Conservation (phyloP, 2,329 filamentous ascomycete genomes). For the Phaeosphaeria sp. region DNA sequence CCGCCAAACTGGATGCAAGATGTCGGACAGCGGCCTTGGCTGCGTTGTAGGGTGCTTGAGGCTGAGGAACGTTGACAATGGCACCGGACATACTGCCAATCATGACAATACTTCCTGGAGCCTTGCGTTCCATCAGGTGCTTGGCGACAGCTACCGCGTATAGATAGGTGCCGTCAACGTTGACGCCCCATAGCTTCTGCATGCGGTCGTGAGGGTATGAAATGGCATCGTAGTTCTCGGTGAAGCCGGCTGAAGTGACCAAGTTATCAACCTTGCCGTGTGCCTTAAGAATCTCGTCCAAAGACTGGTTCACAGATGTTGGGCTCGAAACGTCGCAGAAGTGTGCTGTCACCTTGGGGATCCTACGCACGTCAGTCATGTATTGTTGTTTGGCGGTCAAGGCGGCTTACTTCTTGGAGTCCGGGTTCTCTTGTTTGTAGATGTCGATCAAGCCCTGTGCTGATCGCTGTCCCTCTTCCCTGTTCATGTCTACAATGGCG, state of each 20-base stretch:
- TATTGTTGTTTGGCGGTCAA: not conserved
- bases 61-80: constrained; percentile 95
- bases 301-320: constrained; percentile 75
- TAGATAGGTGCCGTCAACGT: constrained; percentile 90
- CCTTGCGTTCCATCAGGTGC: constrained; percentile 83
- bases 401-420: constrained; percentile 64
- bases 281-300: constrained; percentile 70
- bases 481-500: constrained; percentile 92
- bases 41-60: constrained; percentile 90
- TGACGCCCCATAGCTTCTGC: constrained; percentile 92
- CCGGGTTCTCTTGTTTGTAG: constrained; percentile 81
- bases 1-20: constrained; percentile 83
- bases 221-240: constrained; percentile 92
- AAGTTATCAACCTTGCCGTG: constrained; percentile 90
- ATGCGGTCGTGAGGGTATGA: constrained; percentile 90
- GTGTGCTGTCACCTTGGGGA: constrained; percentile 87
- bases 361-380: constrained; percentile 48
- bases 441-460: constrained; percentile 75
- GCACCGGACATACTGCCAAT: constrained; percentile 94
- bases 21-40: constrained; percentile 92
- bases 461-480: constrained; percentile 82
- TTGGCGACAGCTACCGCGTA: constrained; percentile 85
- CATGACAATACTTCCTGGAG: constrained; percentile 85
- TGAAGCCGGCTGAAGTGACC: constrained; percentile 95
- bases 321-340: constrained; percentile 85